Conservation (phyloP, 2,329 filamentous ascomycete species). For the Plectosphaerella sp. region DNA sequence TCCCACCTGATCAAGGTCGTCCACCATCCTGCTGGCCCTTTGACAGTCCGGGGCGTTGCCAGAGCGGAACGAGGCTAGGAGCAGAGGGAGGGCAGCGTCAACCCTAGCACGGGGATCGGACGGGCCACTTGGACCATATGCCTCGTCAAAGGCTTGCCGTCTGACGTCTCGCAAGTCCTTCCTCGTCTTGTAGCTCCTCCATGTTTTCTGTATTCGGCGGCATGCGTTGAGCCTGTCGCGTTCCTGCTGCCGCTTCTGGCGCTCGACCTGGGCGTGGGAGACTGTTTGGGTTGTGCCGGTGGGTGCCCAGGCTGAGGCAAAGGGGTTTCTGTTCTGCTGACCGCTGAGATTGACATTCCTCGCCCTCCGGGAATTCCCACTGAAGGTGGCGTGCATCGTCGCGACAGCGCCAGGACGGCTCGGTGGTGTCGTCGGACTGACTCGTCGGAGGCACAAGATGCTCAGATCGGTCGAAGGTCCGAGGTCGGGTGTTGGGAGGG, state of each 20-base stretch:
- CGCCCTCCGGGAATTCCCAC: conserved; percentile 76
- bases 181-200: conserved; percentile 72
- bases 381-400: conserved; percentile 88
- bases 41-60: conserved; percentile 39
- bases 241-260: conserved; percentile 74
- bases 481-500: no score
- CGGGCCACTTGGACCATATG: conserved; percentile 37
- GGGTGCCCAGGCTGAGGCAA: conserved; percentile 58
- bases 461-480: no score
- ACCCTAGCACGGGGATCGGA: conserved; percentile 29
- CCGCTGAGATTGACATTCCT: conserved; percentile 94
- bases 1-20: conserved; percentile 33
- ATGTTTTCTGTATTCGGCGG: conserved; percentile 70
- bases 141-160: conserved; percentile 58
- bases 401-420: no score
- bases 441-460: no score
- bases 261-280: conserved; percentile 81
- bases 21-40: conserved; percentile 40
- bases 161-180: conserved; percentile 50
- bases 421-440: no score
- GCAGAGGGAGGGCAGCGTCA: conserved; percentile 37
- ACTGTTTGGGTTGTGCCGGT: conserved; percentile 72
- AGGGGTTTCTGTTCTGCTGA: conserved; percentile 69
- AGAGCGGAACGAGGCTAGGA: conserved; percentile 46
- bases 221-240: conserved; percentile 71